Percentiles rank a stretch among this genome's conserved stretches.
These are phyloP conservation scores for Syzygium grande DNA, from an alignment of 345 rosid genomes.

Conservation along the genomic window DNA sequence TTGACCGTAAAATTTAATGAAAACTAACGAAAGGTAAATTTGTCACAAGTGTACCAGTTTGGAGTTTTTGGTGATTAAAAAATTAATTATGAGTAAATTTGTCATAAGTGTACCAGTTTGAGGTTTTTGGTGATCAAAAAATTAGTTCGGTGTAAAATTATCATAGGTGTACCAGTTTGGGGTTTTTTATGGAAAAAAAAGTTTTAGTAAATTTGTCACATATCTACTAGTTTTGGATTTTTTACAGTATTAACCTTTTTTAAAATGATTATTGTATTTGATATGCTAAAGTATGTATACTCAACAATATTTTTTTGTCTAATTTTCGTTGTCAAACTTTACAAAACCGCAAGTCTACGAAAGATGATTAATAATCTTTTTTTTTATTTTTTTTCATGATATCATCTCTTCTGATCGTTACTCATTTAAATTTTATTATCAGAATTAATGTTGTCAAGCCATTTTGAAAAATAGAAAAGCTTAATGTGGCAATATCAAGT, in stretches of 20 bases:
- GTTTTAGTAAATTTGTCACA: no score
- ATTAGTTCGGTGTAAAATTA: no score
- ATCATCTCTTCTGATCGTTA: background rate
- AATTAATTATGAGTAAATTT: no score
- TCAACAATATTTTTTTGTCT: background rate
- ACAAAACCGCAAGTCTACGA: background rate
- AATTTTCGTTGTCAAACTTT: background rate
- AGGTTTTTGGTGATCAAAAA: no score
- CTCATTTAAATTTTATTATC: background rate
- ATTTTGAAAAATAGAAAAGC: background rate
- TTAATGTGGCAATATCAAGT: accelerated
- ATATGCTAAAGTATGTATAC: background rate
- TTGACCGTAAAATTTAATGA: no score
- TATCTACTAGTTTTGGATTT: no score
- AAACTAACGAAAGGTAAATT: no score
- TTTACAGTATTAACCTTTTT: background rate
- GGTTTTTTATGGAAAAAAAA: no score
- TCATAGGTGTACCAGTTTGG: no score
- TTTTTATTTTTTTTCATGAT: background rate
- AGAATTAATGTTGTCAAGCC: background rate
- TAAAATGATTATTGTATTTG: background rate
- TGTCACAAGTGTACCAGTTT: no score
- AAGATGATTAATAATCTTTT: background rate
- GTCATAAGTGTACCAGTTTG: no score
- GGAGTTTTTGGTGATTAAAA: no score